Base-by-base conservation (phyloP, 768 basidiomycete species). In the Trametes punicea region DNA sequence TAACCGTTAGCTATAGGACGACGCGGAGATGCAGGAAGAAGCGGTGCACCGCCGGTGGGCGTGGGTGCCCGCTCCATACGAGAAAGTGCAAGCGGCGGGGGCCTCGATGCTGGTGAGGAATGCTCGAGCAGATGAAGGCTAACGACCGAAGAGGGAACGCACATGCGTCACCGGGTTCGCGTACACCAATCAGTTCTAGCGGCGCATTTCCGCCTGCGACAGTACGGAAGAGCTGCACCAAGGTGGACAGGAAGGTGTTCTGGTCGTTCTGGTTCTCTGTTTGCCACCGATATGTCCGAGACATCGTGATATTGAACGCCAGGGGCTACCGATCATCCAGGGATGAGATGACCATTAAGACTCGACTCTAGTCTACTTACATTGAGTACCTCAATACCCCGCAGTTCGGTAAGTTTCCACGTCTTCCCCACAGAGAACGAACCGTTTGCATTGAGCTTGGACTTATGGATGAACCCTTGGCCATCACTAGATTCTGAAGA, bases 341-440 rank as follows among this genome's bases (percentile, higher is more conserved):
- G 25, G 18, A 27, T 34, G 23, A 58, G 16, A 27, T 21, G 29
- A 2, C 11, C 38, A 18, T 3, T 45, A 15, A 57, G 48, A 38
- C 63, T 61, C 34, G 30, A 50, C 46, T 31, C 36, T 23, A 47
- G 42, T 16, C 20, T n/a, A 75, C 85, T 66, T 69, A 96, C 94
- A 67, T 78, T 80, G 31, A 81, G 56, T 44, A 96, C 87, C 61
- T 95, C 87, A 41, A 99, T 68, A 34, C 74, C 83, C 59, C 89
- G 81, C 63, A 98, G 77, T 70, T 98, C 95, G 38, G 82, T 70
- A 46, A 98, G 73, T 57, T 76, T 80, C 97, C 97, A 99, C 1
- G 96, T 93, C 76, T 99, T 99, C 6, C 97, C 97, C 45, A 98
- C 92, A 7, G 93, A 97, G 72, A 96, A 98, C 0, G 92, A 82